Percentiles rank a stretch among this genome's conserved stretches.
Evolutionary conservation across 2,329 filamentous ascomycete species (phyloP).

Genomic region (Fusarium nisikadoi): DNA sequence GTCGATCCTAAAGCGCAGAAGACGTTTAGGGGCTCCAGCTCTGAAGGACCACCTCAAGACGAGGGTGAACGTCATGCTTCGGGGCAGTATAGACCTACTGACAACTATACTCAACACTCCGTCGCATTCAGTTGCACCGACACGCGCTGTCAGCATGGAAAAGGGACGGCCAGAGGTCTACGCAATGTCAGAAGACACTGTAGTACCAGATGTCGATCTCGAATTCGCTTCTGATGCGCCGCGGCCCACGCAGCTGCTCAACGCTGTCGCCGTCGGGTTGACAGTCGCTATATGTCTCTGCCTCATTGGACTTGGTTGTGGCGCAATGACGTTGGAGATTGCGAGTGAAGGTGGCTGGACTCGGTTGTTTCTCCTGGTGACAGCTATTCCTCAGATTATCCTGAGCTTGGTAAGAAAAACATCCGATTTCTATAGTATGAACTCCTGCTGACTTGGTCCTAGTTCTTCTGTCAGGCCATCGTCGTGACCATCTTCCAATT

Average conservation of each 20-base stretch:
- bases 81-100: neutral
- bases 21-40: neutral
- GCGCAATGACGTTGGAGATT: neutral
- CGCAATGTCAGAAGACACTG: neutral
- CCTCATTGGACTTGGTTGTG: neutral
- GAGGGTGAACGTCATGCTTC: neutral
- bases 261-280: neutral
- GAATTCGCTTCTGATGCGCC: neutral
- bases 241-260: neutral
- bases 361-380: neutral
- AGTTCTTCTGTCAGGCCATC: neutral
- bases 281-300: neutral
- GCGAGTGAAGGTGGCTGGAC: neutral
- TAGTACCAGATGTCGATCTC: accelerated
- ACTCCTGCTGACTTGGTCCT: accelerated
- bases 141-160: accelerated
- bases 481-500: neutral
- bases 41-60: neutral
- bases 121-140: neutral
- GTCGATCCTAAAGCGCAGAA: neutral
- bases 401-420: neutral
- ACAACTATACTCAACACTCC: neutral
- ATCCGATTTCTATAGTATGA: accelerated
- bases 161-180: neutral
- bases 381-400: neutral